Evolutionary conservation across 768 basidiomycete genomes (phyloP), one percentile per base, ranked within the genome.

Genomic region (Agaricus blazei): DNA sequence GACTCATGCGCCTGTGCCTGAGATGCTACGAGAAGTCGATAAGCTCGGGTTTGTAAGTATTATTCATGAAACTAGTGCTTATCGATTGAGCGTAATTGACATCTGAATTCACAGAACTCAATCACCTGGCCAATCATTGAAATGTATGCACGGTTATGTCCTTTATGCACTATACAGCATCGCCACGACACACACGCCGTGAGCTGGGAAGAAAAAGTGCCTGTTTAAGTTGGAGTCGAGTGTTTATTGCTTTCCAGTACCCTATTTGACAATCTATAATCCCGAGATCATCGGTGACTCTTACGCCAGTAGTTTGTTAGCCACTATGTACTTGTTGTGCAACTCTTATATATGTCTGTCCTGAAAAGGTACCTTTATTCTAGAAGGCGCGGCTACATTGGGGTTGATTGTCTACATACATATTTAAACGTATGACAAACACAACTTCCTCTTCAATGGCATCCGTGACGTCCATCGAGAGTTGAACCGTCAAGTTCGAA

Each of bases 41-140:
- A 75, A 77, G 51, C 74, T 84, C 14, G 81, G 83, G 59, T 80
- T 87, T 58, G 86, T 87, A 62, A 69, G 84, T 72, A 19, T 19
- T 27, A 31, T 54, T 50, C 37, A 7, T 36, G 27, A 38, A 47
- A 9, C 11, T 28, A 34, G 37, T 37, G 19, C 15, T 11, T 56
- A 14, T 19, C 37, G 19, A 31, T 29, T 28, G 37, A 3, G 9
- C 24, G 36, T 26, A 46, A 54, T 44, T 11, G 8, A 47, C 8
- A 2, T 55, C 54, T 34, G 48, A 31, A 34, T 60, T 40, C 52
- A 24, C 49, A 88, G 86, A 78, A 83, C 27, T 74, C 73, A 24
- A 78, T 88, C 52, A 87, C 85, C 7, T 88, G 84, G 85, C 83
- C 86, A 3, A 88, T 88, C 83, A 76, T 81, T 4, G 86, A 88